These are phyloP conservation scores for Hemerocallis citrina DNA, from an alignment of 106 monocot species.

Conservation along the genomic window DNA sequence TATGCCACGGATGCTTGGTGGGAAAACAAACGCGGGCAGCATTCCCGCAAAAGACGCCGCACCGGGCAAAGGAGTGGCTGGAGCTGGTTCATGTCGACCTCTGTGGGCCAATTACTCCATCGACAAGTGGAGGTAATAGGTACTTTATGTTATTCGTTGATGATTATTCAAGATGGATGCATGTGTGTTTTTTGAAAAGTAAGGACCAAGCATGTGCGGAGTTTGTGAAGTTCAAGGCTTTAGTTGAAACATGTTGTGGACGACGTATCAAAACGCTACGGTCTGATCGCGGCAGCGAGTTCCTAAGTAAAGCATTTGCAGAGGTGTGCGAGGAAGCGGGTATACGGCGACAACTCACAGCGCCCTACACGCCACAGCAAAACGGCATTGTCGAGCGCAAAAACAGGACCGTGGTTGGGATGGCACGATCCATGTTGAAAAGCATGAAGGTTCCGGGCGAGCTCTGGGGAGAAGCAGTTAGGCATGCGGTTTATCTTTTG, in stretches of 20 bases:
- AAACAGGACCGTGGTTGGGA: slow-evolving; percentile 9
- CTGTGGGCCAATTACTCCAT: no score
- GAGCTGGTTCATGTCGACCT: no score
- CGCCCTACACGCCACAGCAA: no score
- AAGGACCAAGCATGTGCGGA: not conserved
- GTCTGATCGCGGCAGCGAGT: slow-evolving; percentile 12
- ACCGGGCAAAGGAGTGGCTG: no score
- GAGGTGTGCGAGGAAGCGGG: not conserved
- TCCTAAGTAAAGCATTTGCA: not conserved
- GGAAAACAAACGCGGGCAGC: not conserved
- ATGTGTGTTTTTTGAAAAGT: not conserved
- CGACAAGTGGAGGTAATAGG: no score
- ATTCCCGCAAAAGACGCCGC: no score
- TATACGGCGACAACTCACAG: slow-evolving; percentile 8
- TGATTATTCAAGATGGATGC: no score
- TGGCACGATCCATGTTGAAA: slow-evolving; percentile 5
- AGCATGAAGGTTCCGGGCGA: slow-evolving; percentile 3
- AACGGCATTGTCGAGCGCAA: slow-evolving; percentile 6
- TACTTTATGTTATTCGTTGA: no score
- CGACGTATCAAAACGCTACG: not conserved
- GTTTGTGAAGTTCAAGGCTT: no score
- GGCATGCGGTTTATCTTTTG: not conserved
- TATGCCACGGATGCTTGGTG: not conserved
- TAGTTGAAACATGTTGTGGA: no score
- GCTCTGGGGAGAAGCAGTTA: slow-evolving; percentile 19